Conservation (phyloP, 176 grass and related monocot genomes). For the Avena insularis region DNA sequence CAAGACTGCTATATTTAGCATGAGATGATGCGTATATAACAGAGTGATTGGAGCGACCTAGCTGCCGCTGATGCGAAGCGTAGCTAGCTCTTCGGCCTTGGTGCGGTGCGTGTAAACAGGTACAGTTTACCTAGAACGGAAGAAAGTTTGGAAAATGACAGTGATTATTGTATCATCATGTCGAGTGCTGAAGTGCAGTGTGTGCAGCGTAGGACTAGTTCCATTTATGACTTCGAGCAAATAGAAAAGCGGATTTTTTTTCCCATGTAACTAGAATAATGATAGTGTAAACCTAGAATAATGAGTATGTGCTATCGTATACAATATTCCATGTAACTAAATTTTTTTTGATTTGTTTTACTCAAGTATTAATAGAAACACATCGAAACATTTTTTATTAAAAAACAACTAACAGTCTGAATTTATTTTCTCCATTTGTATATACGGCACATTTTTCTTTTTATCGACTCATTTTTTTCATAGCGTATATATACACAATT, state of each 20-base stretch:
- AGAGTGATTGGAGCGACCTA: slow-evolving; percentile 11
- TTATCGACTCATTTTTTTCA: too few relatives aligned
- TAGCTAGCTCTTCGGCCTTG: neutral
- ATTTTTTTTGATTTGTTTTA: neutral
- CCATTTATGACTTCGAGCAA: neutral
- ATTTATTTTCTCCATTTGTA: neutral
- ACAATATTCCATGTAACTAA: neutral
- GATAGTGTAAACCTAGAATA: too few relatives aligned
- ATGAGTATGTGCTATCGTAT: neutral
- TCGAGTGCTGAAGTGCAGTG: neutral
- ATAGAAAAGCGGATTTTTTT: neutral
- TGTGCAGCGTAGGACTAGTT: neutral
- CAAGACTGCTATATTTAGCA: slow-evolving; percentile 35
- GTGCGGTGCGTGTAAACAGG: slow-evolving; percentile 21
- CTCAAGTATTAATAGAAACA: neutral
- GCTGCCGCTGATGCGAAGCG: neutral
- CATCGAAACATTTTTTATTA: too few relatives aligned
- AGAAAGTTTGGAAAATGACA: slow-evolving; percentile 45
- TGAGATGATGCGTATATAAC: slow-evolving; percentile 8
- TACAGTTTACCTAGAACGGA: slow-evolving; percentile 46
- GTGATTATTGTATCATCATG: neutral
- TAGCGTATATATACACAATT: too few relatives aligned
- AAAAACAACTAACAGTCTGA: neutral
- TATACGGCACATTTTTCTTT: neutral
- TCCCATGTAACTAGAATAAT: too few relatives aligned